These are phyloP conservation scores for Elsinoe perseae DNA, from an alignment of 2,329 filamentous ascomycete species.

Conservation along the genomic window DNA sequence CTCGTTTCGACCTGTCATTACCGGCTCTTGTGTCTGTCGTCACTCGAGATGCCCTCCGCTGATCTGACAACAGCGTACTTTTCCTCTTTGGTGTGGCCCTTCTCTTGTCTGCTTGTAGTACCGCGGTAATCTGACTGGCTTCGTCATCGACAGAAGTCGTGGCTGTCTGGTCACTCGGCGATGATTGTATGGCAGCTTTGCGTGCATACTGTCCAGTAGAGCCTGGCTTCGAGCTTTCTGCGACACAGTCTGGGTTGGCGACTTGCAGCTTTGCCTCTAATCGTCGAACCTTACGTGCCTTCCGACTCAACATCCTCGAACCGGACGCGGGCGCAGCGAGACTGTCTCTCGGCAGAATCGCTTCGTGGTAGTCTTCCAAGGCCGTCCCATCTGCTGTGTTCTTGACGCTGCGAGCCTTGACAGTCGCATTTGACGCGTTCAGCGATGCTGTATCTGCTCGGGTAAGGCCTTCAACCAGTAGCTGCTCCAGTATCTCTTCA, in stretches of 20 bases:
- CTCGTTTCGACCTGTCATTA: not conserved
- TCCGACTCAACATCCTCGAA: not conserved
- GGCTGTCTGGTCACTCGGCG: not conserved
- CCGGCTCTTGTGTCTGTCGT: not conserved
- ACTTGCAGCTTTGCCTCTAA: conserved; percentile 6
- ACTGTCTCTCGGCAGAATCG: not conserved
- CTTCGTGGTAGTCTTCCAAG: not conserved
- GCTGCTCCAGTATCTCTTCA: not conserved
- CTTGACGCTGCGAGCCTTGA: not conserved
- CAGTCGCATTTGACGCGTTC: not conserved
- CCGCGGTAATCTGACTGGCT: not conserved
- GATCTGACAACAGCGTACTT: too few species aligned
- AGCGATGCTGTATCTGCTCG: not conserved
- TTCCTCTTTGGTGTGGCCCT: not conserved
- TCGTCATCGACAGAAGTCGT: not conserved
- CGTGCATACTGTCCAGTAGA: not conserved
- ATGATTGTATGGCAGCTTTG: not conserved
- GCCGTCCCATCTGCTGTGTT: not conserved
- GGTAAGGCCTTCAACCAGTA: not conserved
- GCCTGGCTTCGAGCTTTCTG: not conserved
- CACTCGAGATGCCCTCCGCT: too few species aligned
- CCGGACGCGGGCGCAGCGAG: too few species aligned
- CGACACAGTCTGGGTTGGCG: not conserved
- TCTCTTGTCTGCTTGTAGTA: not conserved
- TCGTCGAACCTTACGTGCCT: conserved; percentile 12